Base-by-base conservation (phyloP, 2,329 filamentous ascomycete genomes). In the Paecilomyces niveus region DNA sequence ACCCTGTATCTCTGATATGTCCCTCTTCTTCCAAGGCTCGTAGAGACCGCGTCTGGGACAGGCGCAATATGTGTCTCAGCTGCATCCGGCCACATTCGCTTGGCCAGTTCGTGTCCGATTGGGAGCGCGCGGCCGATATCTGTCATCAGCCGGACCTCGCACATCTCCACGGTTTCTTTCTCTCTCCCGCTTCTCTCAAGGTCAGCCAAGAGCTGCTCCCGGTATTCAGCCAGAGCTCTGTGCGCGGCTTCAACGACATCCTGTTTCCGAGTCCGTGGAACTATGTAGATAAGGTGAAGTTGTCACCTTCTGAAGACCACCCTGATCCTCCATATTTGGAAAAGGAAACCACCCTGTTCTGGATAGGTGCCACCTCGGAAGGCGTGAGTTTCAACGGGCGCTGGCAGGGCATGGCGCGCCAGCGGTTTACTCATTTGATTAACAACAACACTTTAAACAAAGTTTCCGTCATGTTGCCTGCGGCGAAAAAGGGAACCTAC, bases 81-180 rank as follows among this genome's bases (percentile, higher is more conserved):
- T 93, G 89, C 69, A 77, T 80, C 1, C 74, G 77, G 6, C 82
- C 83, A 0, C 88, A 92, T 66, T 88, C 89, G 0, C 75, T 83
- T 18, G 86, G 84, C 2, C 85, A 85, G 22, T 89, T 90, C 65
- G 74, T 91, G 5, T 76, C 79, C 3, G 80, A 89, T 64, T 92
- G 88, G 85, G 78, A 80, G 1, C 69, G 80, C 8, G 84, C 87
- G 4, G 81, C 85, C 5, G 83, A 90, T 53, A 80, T 88, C 29
- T 95, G 90, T 68, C 83, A 88, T 60, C 90, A 94, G 67, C 88
- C 90, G 0, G 90, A 94, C 62, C 77, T 93, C 32, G 83, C 85
- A 29, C 81, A 86, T 61, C 78, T 93, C 1, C 83, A 88, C 65
- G 88, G 89, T 50, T 85, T 93, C 67, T 85, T 89, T 69, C 79